These are phyloP conservation scores for Trichopus zeylanicus DNA, from an alignment of 116 monocot species.

Conservation along the genomic window DNA sequence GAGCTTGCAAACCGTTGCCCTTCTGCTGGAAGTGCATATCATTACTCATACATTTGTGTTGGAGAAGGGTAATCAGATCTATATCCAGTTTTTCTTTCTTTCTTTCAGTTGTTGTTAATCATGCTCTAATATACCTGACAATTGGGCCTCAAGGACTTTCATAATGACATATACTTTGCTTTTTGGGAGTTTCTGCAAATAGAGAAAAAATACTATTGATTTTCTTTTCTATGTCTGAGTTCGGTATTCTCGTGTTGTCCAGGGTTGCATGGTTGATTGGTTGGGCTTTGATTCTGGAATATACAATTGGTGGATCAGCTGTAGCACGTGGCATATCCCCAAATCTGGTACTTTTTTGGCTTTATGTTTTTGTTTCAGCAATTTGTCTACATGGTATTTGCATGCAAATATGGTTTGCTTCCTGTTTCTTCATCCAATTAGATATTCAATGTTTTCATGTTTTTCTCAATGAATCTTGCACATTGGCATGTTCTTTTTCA, in stretches of 20 bases:
- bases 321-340: slow-evolving; percentile 97
- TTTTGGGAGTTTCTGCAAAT: background rate
- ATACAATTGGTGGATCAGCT: slow-evolving; percentile 94
- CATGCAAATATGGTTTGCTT: no score
- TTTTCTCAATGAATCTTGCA: no score
- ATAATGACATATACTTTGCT: background rate
- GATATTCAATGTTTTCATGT: no score
- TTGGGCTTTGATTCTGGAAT: slow-evolving; percentile 97
- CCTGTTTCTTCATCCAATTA: no score
- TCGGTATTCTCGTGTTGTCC: slow-evolving; percentile 4
- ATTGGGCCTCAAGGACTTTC: background rate
- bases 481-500: no score
- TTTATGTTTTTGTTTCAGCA: background rate
- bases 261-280: slow-evolving; percentile 99
- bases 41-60: slow-evolving; percentile 97
- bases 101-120: background rate
- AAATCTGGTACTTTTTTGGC: slow-evolving; percentile 50
- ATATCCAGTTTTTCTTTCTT: background rate
- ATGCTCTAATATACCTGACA: background rate
- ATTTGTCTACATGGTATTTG: no score
- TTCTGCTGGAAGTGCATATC: slow-evolving; percentile 98
- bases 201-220: background rate
- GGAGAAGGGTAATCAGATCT: slow-evolving; percentile 76
- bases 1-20: slow-evolving; percentile 98
- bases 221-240: background rate